Evolutionary conservation across 1,284 basidiomycete species (phyloP), one percentile per base, ranked within the genome.

Genomic region (Caloboletus inedulis): DNA sequence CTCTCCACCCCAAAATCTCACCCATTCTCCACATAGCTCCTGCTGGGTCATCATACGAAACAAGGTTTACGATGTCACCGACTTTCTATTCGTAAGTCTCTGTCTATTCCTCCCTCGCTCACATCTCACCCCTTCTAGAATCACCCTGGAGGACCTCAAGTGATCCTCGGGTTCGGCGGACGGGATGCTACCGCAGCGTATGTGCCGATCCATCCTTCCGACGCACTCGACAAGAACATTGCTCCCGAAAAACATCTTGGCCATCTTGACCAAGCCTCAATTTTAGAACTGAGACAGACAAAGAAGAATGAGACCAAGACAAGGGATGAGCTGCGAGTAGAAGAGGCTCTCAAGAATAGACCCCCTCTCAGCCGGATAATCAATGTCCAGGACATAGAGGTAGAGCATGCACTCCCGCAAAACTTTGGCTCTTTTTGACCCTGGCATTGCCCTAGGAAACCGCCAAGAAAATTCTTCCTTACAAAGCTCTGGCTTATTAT

Each of bases 1-100:
- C 6, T 41, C 10, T 13, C 16, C 27, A 4, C 29, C 8, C 25
- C 13, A 1, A 3, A 4, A 19, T 2, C 34, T 36, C n/a, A 34
- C 25, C 23, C 45, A 47, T 31, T 19, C 25, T 41, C 14, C 44
- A 13, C 31, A 35, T 52, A 87, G 85, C 43, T 86, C 84, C n/a
- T 92, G 91, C 69, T 95, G 92, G 94, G 87, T 96, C 56, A 85
- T 95, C 60, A 89, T 94, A 56, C 76, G 81, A 57, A 80, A 84
- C 69, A 75, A 78, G 50, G 87, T 91, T 19, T 91, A 89, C 69
- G 88, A 91, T 72, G 87, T 95, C 51, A 94, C 93, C 6, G 85
- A 89, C 12, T 95, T 96, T 66, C 72, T 96, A 42, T 69, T 78
- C 47, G 87, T 86, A 57, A 43, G 74, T 68, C 21, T 52, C 49